These are phyloP conservation scores for Zygoascus tannicola DNA, from an alignment of 805 yeast genomes.

Conservation along the genomic window DNA sequence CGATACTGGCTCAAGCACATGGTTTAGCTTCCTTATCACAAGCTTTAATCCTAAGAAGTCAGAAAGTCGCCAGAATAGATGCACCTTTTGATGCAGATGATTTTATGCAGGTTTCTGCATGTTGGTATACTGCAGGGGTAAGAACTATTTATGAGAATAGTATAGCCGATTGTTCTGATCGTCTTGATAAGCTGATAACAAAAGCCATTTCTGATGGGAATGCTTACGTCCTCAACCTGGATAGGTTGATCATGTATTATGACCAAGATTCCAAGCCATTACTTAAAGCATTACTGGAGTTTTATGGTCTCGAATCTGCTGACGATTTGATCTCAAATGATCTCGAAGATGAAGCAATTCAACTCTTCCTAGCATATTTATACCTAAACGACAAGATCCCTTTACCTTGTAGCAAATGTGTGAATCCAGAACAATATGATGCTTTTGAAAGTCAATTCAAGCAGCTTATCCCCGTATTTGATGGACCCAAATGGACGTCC, in stretches of 20 bases:
- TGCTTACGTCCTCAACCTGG: conserved; percentile 3
- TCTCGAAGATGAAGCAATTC: conserved; percentile 10
- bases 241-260: not conserved
- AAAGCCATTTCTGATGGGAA: not conserved
- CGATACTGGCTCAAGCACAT: conserved; percentile 1
- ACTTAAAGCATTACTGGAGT: not conserved
- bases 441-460: not conserved
- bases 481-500: not conserved
- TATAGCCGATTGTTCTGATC: conserved; percentile 1
- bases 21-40: conserved; percentile 1
- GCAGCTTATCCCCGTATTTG: conserved; percentile 1
- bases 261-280: conserved; percentile 4
- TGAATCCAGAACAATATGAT: not conserved
- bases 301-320: conserved; percentile 2
- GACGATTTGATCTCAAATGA: conserved; percentile 10
- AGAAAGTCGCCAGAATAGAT: conserved; percentile 4
- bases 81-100: conserved; percentile 9
- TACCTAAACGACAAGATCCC: not conserved
- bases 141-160: conserved; percentile 4
- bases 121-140: conserved; percentile 2
- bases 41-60: conserved; percentile 1
- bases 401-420: not conserved
- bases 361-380: conserved; percentile 8
- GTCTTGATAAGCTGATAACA: not conserved
- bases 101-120: not conserved